Conservation (phyloP, 1,284 basidiomycete species). For the Pholiota adiposa region DNA sequence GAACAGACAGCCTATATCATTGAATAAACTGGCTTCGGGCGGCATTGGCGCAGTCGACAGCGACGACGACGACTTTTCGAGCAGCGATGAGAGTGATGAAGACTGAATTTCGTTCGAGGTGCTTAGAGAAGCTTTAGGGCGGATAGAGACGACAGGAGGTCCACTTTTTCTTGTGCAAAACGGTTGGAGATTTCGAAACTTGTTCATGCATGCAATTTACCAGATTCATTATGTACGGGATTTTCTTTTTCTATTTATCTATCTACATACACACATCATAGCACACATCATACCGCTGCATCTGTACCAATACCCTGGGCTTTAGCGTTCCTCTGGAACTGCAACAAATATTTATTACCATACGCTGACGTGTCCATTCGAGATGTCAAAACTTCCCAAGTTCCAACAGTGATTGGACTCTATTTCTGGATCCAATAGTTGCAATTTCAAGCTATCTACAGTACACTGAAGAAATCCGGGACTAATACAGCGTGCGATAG, state of each 20-base stretch:
- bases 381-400: neutral
- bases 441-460: constrained; percentile 5
- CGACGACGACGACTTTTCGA: constrained; percentile 58
- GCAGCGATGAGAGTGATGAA: constrained; percentile 72
- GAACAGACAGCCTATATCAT: constrained; percentile 49
- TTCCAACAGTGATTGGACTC: neutral
- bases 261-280: constrained; percentile 2
- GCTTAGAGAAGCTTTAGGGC: neutral
- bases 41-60: constrained; percentile 36
- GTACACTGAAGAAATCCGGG: constrained; percentile 1
- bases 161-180: constrained; percentile 6
- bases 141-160: neutral
- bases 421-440: neutral
- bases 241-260: constrained; percentile 3
- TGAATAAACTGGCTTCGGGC: constrained; percentile 54
- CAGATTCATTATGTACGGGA: constrained; percentile 15
- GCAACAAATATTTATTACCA: neutral
- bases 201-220: constrained; percentile 4
- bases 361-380: neutral
- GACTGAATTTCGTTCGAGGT: constrained; percentile 38
- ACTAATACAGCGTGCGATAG: constrained; percentile 8
- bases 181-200: too few relatives aligned
- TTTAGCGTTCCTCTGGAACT: neutral
- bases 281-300: neutral
- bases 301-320: constrained; percentile 13